A percentile compares a stretch with the other conserved stretches of the same genome.
phyloP scores from a whole-genome alignment of 176 grass and related monocot genomes.

The Pharus latifolius region DNA sequence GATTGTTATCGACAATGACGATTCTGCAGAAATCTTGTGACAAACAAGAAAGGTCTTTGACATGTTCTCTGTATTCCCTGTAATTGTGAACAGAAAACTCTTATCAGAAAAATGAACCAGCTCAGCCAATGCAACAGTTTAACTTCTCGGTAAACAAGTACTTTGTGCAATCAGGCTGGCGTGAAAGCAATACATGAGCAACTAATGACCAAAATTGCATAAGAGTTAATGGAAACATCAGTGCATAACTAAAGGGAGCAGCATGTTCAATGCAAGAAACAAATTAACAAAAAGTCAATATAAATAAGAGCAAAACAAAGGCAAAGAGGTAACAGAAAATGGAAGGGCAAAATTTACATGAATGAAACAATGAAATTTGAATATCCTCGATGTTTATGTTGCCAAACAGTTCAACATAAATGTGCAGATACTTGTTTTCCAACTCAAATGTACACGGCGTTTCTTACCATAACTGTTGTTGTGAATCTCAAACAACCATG shows the following conservation, averaged over 20 bases:
- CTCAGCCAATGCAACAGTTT: background rate
- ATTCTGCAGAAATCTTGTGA: constrained; percentile 65
- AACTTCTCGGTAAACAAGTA: background rate
- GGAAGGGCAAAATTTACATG: no score
- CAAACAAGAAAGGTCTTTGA: constrained; percentile 85
- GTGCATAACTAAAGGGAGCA: background rate
- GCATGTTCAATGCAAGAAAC: background rate
- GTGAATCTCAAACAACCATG: no score
- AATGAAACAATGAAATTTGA: no score
- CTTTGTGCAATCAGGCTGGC: background rate
- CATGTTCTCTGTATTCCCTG: constrained; percentile 85
- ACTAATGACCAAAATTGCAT: background rate
- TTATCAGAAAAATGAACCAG: constrained; percentile 18
- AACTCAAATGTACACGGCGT: background rate
- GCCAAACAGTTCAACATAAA: background rate
- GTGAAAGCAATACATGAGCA: background rate
- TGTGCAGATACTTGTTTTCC: background rate
- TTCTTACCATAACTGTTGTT: no score
- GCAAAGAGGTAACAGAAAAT: background rate
- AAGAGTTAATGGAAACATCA: background rate
- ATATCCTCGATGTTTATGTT: background rate
- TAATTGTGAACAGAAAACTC: background rate
- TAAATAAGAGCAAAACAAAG: background rate
- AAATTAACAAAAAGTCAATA: background rate
- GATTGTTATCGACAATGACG: constrained; percentile 95